These are phyloP conservation scores for Wallacemonas rigidus DNA, from an alignment of 208 protist species.

Conservation along the genomic window DNA sequence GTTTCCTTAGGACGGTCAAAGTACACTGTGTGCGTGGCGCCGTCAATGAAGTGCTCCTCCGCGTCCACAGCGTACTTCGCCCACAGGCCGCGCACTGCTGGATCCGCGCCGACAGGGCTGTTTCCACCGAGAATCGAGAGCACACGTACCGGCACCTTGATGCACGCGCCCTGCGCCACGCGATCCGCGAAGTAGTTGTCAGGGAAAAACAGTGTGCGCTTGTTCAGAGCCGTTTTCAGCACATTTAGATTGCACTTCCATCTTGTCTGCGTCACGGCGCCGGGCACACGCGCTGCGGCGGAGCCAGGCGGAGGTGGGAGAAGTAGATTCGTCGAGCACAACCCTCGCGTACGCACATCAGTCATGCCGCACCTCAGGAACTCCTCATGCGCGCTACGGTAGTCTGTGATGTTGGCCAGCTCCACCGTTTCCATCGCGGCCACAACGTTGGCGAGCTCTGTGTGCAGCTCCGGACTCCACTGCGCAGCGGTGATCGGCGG, in stretches of 20 bases:
- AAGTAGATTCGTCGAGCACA: slow-evolving; percentile 58
- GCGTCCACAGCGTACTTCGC: slow-evolving; percentile 25
- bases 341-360: slow-evolving; percentile 39
- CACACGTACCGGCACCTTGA: slow-evolving; percentile 30
- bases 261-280: neutral
- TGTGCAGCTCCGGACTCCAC: slow-evolving; percentile 27
- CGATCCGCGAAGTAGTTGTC: slow-evolving; percentile 24
- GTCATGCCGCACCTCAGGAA: slow-evolving; percentile 53
- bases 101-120: slow-evolving; percentile 45
- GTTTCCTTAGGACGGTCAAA: slow-evolving; percentile 53
- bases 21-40: slow-evolving; percentile 60
- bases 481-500: slow-evolving; percentile 38
- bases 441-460: slow-evolving; percentile 37
- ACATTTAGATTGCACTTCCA: slow-evolving; percentile 66
- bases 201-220: slow-evolving; percentile 43
- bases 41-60: slow-evolving; percentile 47
- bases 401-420: slow-evolving; percentile 34
- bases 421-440: slow-evolving; percentile 47
- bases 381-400: slow-evolving; percentile 50
- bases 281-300: slow-evolving; percentile 6
- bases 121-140: slow-evolving; percentile 52
- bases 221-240: slow-evolving; percentile 36
- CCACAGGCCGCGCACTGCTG: slow-evolving; percentile 30
- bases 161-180: neutral
- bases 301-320: slow-evolving; percentile 24